Evolutionary conservation across 495 filamentous ascomycete species (phyloP).

Genomic region (Emericellopsis terricola): DNA sequence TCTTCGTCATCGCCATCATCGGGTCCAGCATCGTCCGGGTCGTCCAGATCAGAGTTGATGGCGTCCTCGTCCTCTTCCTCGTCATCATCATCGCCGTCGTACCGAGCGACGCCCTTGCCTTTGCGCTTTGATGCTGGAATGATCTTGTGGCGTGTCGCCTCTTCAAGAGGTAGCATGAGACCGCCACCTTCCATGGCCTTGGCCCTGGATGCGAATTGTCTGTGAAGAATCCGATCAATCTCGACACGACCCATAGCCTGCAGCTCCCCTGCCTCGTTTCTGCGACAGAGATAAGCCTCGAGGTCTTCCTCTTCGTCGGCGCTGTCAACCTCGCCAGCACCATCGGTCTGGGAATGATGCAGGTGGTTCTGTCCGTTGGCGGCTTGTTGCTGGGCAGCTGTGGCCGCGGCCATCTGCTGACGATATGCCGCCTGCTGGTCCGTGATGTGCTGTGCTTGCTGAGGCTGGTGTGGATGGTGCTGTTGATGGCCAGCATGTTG

Average conservation of each 20-base stretch:
- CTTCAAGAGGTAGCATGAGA: constrained; percentile 51
- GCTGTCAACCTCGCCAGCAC: constrained; percentile 24
- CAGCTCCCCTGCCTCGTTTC: constrained; percentile 14
- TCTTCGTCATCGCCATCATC: constrained; percentile 73
- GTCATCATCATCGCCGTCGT: constrained; percentile 42
- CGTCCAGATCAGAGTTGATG: constrained; percentile 96
- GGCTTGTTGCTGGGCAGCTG: constrained; percentile 19
- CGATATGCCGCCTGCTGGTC: constrained; percentile 20
- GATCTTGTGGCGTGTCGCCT: constrained; percentile 17
- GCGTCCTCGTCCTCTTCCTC: constrained; percentile 75
- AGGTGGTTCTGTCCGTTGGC: constrained; percentile 21
- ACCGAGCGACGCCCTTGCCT: constrained; percentile 22
- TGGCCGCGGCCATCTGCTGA: constrained; percentile 27
- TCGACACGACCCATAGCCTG: constrained; percentile 30
- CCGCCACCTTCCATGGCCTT: constrained; percentile 63
- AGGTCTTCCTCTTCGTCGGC: constrained; percentile 33
- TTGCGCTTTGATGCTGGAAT: constrained; percentile 8
- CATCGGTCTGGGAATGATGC: constrained; percentile 50
- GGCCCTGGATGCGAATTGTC: constrained; percentile 48
- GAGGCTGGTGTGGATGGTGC: constrained; percentile 16
- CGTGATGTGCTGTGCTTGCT: constrained; percentile 18
- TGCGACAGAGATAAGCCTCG: constrained; percentile 33
- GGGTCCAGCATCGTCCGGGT: constrained; percentile 68
- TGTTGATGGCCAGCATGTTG: constrained; percentile 13
- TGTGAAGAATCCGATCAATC: constrained; percentile 42